phyloP scores from a whole-genome alignment of 441 rosid genomes.

The Euphorbia celastroides region DNA sequence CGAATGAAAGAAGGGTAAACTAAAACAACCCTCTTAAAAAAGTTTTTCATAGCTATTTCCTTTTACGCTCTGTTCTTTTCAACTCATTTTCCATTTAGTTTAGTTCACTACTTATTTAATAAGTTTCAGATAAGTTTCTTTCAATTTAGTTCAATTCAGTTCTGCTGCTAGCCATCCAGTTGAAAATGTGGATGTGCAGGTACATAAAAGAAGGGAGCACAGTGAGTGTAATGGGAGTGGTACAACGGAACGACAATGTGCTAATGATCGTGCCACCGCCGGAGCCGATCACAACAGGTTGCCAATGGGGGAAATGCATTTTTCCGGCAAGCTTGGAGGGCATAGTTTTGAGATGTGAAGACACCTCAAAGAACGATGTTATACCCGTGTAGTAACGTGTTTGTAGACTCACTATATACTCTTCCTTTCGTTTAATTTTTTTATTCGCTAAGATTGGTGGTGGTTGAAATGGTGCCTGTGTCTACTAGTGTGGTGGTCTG shows the following conservation, averaged over 20 bases:
- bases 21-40: too few species aligned
- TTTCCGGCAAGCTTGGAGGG: constrained; percentile 94
- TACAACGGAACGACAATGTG: constrained; percentile 94
- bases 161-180: too few species aligned
- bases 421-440: constrained; percentile 4
- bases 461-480: constrained; percentile 10
- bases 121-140: too few species aligned
- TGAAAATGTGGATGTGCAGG: too few species aligned
- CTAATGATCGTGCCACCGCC: constrained; percentile 93
- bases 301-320: constrained; percentile 83
- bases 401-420: constrained; percentile 9
- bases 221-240: constrained; percentile 96
- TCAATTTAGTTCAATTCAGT: too few species aligned
- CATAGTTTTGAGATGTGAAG: constrained; percentile 92
- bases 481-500: constrained; percentile 9
- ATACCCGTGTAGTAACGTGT: constrained; percentile 64
- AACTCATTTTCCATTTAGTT: too few species aligned
- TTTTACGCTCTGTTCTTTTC: too few species aligned
- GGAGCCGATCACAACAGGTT: constrained; percentile 85
- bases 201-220: constrained; percentile 99
- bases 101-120: too few species aligned
- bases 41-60: too few species aligned
- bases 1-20: constrained; percentile 80
- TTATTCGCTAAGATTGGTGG: constrained; percentile 14
- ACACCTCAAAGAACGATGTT: constrained; percentile 84